Percentiles rank a stretch among this genome's conserved stretches.
These are phyloP conservation scores for Neofusicoccum kwambonambiense DNA, from an alignment of 2,329 filamentous ascomycete species.

Conservation along the genomic window DNA sequence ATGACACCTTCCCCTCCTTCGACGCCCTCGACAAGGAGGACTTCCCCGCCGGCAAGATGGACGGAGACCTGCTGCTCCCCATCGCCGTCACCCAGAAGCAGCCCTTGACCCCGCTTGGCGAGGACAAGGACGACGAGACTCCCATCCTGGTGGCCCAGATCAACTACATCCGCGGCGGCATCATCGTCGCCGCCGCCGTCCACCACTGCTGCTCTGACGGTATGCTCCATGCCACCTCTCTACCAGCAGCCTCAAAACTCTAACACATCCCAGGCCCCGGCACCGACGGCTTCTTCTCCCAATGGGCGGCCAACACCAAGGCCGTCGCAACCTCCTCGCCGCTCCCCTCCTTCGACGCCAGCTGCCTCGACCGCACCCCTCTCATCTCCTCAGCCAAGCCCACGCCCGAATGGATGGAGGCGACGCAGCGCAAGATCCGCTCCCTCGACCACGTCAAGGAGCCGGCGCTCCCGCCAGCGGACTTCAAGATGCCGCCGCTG, in stretches of 20 bases:
- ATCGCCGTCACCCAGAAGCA: slow-evolving; percentile 19
- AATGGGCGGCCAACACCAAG: slow-evolving; percentile 28
- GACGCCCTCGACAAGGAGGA: slow-evolving; percentile 22
- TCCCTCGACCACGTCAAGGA: slow-evolving; percentile 20
- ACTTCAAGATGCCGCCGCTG: slow-evolving; percentile 27
- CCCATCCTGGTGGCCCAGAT: slow-evolving; percentile 25
- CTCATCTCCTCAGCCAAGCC: not conserved
- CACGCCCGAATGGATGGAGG: not conserved
- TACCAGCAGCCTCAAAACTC: not conserved
- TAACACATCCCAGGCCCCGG: slow-evolving; percentile 20
- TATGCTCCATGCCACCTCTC: not conserved
- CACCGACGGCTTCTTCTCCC: slow-evolving; percentile 28
- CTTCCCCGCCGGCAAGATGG: slow-evolving; percentile 20
- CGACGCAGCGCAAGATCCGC: not conserved
- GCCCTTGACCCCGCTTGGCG: slow-evolving; percentile 19
- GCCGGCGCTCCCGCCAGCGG: slow-evolving; percentile 24
- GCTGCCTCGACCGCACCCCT: slow-evolving; percentile 15
- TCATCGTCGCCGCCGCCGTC: slow-evolving; percentile 28
- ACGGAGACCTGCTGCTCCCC: slow-evolving; percentile 19
- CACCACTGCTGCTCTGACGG: slow-evolving; percentile 28
- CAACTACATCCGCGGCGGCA: slow-evolving; percentile 31
- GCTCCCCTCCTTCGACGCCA: slow-evolving; percentile 16
- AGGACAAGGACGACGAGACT: slow-evolving; percentile 11
- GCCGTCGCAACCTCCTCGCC: slow-evolving; percentile 21
- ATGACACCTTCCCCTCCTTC: slow-evolving; percentile 21